Conservation (phyloP, 495 filamentous ascomycete genomes). For the Podospora tetraspora region DNA sequence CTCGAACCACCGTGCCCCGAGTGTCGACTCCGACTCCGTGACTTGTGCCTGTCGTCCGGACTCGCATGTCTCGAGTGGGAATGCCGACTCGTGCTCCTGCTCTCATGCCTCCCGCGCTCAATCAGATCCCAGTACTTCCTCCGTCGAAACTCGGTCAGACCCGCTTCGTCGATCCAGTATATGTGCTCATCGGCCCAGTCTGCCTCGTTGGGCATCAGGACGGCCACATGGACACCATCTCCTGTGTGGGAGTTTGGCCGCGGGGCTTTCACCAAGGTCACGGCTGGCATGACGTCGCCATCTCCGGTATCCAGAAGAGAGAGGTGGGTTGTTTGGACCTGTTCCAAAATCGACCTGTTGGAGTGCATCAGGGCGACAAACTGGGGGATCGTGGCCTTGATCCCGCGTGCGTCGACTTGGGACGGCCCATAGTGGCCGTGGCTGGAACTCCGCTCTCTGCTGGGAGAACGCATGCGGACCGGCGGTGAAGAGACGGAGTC, state of each 20-base stretch:
- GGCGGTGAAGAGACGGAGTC: background rate
- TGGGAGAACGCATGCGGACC: background rate
- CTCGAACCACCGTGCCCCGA: background rate
- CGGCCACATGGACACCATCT: conserved; percentile 22
- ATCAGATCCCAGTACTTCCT: conserved; percentile 23
- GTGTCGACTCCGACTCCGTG: conserved; percentile 6
- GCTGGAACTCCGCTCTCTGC: conserved; percentile 2
- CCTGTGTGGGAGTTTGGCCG: conserved; percentile 18
- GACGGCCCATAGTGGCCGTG: background rate
- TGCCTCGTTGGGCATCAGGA: conserved; percentile 22
- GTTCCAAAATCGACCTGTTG: conserved; percentile 20
- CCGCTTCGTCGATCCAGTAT: conserved; percentile 21
- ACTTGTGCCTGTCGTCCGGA: background rate
- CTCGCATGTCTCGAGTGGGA: background rate
- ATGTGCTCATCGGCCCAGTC: conserved; percentile 25
- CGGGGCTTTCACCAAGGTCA: conserved; percentile 14
- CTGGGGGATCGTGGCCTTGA: conserved; percentile 26
- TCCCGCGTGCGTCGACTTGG: conserved; percentile 18
- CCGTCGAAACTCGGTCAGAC: conserved; percentile 18
- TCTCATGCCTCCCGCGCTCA: conserved; percentile 3
- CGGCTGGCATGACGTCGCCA: conserved; percentile 6
- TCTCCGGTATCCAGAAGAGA: background rate
- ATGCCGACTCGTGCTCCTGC: conserved; percentile 7
- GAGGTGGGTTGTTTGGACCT: conserved; percentile 12
- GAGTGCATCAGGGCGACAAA: conserved; percentile 25